These are phyloP conservation scores for Leccinum uliginosum DNA, from an alignment of 768 basidiomycete species.

Conservation along the genomic window DNA sequence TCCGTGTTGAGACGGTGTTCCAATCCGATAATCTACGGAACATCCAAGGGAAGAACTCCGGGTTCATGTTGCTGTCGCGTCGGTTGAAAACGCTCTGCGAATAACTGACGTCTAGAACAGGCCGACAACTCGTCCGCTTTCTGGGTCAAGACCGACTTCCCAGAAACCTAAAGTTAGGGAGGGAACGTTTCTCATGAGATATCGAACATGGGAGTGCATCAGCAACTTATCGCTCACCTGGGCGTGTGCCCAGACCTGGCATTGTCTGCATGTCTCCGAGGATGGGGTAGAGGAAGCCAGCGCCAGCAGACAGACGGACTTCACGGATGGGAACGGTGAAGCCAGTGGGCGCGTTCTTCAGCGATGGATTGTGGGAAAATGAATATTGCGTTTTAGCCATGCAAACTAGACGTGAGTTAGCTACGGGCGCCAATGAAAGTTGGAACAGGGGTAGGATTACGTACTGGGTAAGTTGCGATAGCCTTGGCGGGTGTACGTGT, in stretches of 20 bases:
- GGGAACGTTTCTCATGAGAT: conserved; percentile 9
- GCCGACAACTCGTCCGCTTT: conserved; percentile 79
- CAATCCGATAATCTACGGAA: conserved; percentile 10
- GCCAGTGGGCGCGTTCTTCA: conserved; percentile 87
- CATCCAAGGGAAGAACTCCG: conserved; percentile 20
- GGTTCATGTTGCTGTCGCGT: conserved; percentile 5
- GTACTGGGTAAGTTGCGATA: conserved; percentile 73
- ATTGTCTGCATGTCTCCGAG: conserved; percentile 98
- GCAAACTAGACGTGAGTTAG: conserved; percentile 53
- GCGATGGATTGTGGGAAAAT: conserved; percentile 89
- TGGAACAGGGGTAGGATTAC: conserved; percentile 24
- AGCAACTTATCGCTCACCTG: conserved; percentile 44
- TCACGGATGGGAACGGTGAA: conserved; percentile 91
- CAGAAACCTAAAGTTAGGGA: conserved; percentile 61
- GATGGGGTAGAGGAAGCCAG: conserved; percentile 93
- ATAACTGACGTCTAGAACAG: conserved; percentile 55
- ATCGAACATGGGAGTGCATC: background rate
- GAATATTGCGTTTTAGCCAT: conserved; percentile 99
- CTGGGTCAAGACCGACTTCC: conserved; percentile 80
- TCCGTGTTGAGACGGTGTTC: conserved; percentile 37
- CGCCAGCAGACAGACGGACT: conserved; percentile 86
- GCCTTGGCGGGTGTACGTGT: conserved; percentile 89
- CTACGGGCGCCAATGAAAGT: no score
- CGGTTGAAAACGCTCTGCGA: conserved; percentile 18
- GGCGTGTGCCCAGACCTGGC: conserved; percentile 92